Evolutionary conservation across 2,329 filamentous ascomycete genomes (phyloP).

Genomic region (Cladophialophora immunda): DNA sequence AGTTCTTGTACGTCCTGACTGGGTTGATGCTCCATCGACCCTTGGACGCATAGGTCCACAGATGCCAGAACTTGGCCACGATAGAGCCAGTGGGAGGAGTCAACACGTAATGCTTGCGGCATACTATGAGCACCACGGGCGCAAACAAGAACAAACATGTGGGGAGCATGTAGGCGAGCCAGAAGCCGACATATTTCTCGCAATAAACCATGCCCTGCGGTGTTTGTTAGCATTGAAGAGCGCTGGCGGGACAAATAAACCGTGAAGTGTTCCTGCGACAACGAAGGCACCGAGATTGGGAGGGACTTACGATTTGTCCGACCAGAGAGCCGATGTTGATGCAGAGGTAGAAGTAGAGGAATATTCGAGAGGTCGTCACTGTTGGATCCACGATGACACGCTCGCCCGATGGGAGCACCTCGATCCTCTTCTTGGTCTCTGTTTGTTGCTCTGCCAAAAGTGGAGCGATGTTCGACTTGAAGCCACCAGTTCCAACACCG

Average conservation of each 20-base stretch:
- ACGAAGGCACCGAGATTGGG: no score
- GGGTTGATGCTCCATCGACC: constrained; percentile 70
- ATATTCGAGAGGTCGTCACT: constrained; percentile 73
- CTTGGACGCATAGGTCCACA: constrained; percentile 70
- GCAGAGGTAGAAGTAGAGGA: constrained; percentile 75
- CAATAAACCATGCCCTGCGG: constrained; percentile 62
- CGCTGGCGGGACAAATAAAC: background rate
- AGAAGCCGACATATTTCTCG: constrained; percentile 80
- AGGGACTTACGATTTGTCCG: constrained; percentile 64
- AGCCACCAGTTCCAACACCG: constrained; percentile 79
- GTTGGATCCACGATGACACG: constrained; percentile 76
- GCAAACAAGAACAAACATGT: constrained; percentile 70
- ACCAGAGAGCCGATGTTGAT: constrained; percentile 73
- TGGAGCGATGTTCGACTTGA: constrained; percentile 81
- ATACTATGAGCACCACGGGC: constrained; percentile 67
- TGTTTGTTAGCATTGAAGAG: background rate
- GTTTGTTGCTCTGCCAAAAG: constrained; percentile 75
- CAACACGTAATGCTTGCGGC: constrained; percentile 69
- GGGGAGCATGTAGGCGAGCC: constrained; percentile 74
- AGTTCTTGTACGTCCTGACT: constrained; percentile 62
- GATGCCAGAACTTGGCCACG: constrained; percentile 70
- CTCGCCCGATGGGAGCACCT: constrained; percentile 65
- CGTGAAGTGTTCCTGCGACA: background rate
- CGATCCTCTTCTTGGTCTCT: constrained; percentile 66
- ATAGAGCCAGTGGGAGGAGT: constrained; percentile 76